A percentile compares a stretch with the other conserved stretches of the same genome.
Conservation (phyloP, 345 rosid species). For the Sonneratia alba region DNA sequence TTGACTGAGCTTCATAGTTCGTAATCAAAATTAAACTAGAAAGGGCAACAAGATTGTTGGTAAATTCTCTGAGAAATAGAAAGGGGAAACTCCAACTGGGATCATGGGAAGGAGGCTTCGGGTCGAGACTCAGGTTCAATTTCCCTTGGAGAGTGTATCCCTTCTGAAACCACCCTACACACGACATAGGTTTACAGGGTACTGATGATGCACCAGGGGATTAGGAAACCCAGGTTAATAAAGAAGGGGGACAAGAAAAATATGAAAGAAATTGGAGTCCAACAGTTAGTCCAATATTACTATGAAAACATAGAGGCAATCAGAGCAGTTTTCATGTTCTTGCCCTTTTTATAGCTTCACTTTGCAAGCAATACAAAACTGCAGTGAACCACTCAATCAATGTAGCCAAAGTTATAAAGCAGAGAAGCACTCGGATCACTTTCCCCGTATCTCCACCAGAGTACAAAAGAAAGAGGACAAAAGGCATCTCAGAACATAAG, state of each 20-base stretch:
- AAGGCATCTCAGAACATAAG: conserved; percentile 1
- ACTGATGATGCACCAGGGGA: too few relatives aligned
- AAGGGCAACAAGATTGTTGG: neutral
- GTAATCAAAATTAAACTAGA: neutral
- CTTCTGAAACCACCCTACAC: too few relatives aligned
- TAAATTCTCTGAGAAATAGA: too few relatives aligned
- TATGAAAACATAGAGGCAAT: neutral
- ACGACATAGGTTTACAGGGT: too few relatives aligned
- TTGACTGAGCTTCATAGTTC: neutral
- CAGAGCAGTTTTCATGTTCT: too few relatives aligned
- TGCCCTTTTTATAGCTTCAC: neutral
- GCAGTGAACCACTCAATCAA: neutral
- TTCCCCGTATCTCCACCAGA: conserved; percentile 19
- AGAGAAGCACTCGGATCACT: conserved; percentile 6
- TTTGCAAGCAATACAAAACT: neutral
- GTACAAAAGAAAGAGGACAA: conserved; percentile 17
- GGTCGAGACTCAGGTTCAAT: too few relatives aligned
- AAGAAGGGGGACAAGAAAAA: too few relatives aligned
- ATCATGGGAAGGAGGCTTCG: too few relatives aligned
- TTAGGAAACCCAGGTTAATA: too few relatives aligned
- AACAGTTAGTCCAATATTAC: neutral
- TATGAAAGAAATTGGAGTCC: neutral
- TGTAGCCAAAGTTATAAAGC: neutral
- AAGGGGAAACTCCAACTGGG: too few relatives aligned
- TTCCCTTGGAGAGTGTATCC: too few relatives aligned